phyloP scores from a whole-genome alignment of 805 yeast genomes.

The Lipomyces orientalis region DNA sequence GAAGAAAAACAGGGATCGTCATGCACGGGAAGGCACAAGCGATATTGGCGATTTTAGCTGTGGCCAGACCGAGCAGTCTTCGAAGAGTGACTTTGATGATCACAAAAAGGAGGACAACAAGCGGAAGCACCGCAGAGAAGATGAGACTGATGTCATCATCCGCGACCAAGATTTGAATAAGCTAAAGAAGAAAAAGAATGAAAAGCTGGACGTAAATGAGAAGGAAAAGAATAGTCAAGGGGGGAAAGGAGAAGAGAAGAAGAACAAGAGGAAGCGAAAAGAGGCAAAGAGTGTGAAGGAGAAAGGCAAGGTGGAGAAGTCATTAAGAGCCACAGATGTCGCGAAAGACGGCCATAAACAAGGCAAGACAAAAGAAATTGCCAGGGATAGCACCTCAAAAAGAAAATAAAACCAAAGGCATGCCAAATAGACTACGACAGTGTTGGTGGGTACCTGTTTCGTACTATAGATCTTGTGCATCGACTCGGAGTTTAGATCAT shows the following conservation, averaged over 20 bases:
- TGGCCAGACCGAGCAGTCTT: conserved; percentile 43
- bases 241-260: conserved; percentile 37
- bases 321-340: not conserved
- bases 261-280: not conserved
- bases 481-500: not conserved
- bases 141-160: conserved; percentile 7
- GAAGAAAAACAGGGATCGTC: not conserved
- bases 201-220: conserved; percentile 42
- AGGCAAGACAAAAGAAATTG: not conserved
- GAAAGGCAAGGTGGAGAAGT: not conserved
- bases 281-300: conserved; percentile 11
- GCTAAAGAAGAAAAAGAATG: conserved; percentile 41
- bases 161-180: conserved; percentile 40
- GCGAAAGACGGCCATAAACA: not conserved
- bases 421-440: not conserved
- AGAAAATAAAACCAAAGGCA: not conserved
- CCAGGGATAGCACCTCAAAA: not conserved
- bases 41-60: conserved; percentile 42
- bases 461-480: not conserved
- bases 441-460: not conserved
- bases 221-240: conserved; percentile 45
- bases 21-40: conserved; percentile 21
- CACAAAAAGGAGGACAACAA: conserved; percentile 42
- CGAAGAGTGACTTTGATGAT: conserved; percentile 38
- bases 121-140: conserved; percentile 41